These are phyloP conservation scores for Gliomastix tumulicola DNA, from an alignment of 2,329 filamentous ascomycete species.

Conservation along the genomic window DNA sequence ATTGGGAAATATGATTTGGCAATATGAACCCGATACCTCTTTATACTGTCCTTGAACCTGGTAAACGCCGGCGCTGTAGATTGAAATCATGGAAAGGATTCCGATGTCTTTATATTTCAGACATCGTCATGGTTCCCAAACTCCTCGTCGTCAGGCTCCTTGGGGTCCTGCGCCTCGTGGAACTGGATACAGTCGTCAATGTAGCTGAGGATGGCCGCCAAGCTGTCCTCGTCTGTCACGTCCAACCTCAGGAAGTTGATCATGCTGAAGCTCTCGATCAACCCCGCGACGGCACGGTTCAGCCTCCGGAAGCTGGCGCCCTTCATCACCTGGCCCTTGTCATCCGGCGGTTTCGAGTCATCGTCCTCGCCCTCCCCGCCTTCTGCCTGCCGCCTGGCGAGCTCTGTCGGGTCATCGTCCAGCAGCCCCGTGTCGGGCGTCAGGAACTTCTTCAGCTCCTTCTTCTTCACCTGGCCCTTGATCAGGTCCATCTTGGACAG, in stretches of 20 bases:
- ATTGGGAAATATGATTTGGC: no score
- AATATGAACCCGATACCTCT: no score
- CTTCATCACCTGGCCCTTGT: slow-evolving; percentile 66
- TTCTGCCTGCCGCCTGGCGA: slow-evolving; percentile 27
- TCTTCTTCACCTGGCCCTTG: slow-evolving; percentile 79
- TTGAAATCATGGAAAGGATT: no score
- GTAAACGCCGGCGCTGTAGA: no score
- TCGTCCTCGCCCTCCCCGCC: slow-evolving; percentile 36
- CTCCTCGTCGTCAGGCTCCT: slow-evolving; percentile 63
- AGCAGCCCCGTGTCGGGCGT: slow-evolving; percentile 79
- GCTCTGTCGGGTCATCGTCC: slow-evolving; percentile 66
- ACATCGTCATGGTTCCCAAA: slow-evolving; percentile 28
- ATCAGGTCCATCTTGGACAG: slow-evolving; percentile 97
- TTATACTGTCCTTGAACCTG: no score
- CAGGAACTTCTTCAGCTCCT: slow-evolving; percentile 83
- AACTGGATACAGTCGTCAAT: slow-evolving; percentile 93
- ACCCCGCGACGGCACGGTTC: slow-evolving; percentile 78
- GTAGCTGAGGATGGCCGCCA: slow-evolving; percentile 76
- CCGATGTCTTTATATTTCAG: no score
- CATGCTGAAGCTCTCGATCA: slow-evolving; percentile 98
- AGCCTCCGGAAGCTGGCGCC: slow-evolving; percentile 75
- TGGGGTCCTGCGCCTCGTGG: slow-evolving; percentile 87
- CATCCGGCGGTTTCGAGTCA: slow-evolving; percentile 52
- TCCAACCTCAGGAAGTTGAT: slow-evolving; percentile 90
- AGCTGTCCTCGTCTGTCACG: slow-evolving; percentile 85